Conservation (phyloP, 1,284 basidiomycete genomes). For the Malassezia japonica region DNA sequence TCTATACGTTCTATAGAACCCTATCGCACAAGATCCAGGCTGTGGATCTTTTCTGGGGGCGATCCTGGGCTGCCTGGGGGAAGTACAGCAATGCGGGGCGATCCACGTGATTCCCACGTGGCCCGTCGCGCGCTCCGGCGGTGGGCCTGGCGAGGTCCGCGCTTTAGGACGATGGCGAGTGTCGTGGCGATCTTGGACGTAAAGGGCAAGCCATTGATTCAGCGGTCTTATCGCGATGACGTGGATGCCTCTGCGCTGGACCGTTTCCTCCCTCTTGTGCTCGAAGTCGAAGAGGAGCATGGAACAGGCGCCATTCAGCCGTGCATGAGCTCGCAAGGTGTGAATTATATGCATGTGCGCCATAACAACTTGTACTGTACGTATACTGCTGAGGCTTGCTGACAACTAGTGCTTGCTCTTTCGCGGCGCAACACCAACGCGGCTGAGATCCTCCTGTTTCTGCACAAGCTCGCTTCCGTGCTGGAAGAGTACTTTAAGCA, state of each 20-base stretch:
- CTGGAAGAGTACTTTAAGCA: constrained; percentile 98
- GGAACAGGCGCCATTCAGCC: constrained; percentile 65
- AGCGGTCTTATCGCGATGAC: constrained; percentile 94
- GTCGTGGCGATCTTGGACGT: constrained; percentile 86
- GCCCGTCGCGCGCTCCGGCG: no score
- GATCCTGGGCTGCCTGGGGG: no score
- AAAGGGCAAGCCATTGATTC: constrained; percentile 96
- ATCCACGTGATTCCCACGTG: no score
- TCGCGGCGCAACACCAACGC: constrained; percentile 95
- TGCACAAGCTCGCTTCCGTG: constrained; percentile 69
- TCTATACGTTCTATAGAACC: no score
- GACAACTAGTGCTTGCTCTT: constrained; percentile 70
- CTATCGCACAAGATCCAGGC: no score
- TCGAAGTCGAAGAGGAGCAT: constrained; percentile 96
- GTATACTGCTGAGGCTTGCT: constrained; percentile 50
- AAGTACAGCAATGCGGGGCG: no score
- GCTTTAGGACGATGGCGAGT: constrained; percentile 49
- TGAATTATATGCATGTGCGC: constrained; percentile 97
- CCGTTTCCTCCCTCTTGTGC: constrained; percentile 81
- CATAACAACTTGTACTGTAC: constrained; percentile 93
- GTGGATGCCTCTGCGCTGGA: constrained; percentile 80
- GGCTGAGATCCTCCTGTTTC: constrained; percentile 89
- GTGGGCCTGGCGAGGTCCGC: no score
- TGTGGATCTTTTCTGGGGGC: no score
- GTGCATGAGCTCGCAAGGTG: constrained; percentile 63